A percentile compares a stretch with the other conserved stretches of the same genome.
Conservation (phyloP, 306 rosid genomes). For the Castanea sativa region DNA sequence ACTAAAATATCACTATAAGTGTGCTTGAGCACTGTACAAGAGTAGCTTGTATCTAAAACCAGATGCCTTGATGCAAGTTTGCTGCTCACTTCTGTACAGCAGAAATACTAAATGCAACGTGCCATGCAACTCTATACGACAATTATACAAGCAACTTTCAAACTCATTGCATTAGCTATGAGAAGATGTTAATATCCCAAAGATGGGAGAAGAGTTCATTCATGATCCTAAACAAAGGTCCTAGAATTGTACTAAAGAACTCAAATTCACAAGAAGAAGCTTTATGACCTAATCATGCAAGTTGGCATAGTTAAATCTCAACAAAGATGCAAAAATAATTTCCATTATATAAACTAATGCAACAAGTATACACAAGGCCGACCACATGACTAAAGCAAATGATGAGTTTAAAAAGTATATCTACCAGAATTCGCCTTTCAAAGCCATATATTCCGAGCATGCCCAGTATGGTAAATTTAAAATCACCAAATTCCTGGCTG, state of each 20-base stretch:
- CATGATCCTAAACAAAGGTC: not conserved
- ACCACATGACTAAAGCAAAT: not conserved
- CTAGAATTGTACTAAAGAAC: not conserved
- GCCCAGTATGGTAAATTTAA: slow-evolving; percentile 87
- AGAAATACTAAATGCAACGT: not conserved
- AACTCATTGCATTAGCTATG: not conserved
- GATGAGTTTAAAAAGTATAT: not conserved
- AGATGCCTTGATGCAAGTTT: not conserved
- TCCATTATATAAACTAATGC: not conserved
- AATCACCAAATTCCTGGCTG: slow-evolving; percentile 93
- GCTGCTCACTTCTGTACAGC: not conserved
- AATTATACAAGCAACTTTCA: not conserved
- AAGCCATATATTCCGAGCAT: slow-evolving; percentile 95
- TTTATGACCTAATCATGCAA: not conserved
- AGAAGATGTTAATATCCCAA: not conserved
- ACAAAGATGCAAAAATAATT: not conserved
- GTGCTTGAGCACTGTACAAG: not conserved
- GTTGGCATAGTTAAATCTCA: not conserved
- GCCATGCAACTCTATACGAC: not conserved
- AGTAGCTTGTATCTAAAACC: not conserved
- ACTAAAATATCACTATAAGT: not conserved
- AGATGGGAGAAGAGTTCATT: no score
- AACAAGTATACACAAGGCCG: not conserved
- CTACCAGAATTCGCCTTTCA: slow-evolving; percentile 97
- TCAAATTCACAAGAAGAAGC: not conserved